Evolutionary conservation across 768 basidiomycete genomes (phyloP).

Genomic region (Russula foetens): DNA sequence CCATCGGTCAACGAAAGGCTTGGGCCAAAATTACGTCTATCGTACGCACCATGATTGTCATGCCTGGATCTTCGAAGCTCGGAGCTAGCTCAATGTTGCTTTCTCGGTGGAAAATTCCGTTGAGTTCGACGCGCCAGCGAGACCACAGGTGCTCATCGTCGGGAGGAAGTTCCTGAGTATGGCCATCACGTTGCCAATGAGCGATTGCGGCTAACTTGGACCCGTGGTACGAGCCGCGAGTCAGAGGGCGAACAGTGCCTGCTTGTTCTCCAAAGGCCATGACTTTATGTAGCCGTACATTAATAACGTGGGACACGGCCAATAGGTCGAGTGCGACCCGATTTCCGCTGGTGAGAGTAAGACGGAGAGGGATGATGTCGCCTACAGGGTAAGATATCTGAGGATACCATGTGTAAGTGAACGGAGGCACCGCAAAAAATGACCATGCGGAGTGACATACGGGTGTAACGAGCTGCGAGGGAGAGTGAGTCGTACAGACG

Average conservation of each 20-base stretch:
- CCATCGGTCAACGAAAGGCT: neutral
- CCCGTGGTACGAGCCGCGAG: neutral
- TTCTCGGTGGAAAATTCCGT: neutral
- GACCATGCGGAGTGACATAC: neutral
- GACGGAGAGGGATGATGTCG: conserved; percentile 6
- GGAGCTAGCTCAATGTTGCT: neutral
- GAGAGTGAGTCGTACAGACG: neutral
- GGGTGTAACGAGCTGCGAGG: conserved; percentile 1
- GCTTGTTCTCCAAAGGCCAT: conserved; percentile 11
- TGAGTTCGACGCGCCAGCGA: conserved; percentile 12
- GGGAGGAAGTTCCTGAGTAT: neutral
- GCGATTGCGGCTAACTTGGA: conserved; percentile 2
- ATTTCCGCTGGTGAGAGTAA: conserved; percentile 4
- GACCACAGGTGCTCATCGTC: neutral
- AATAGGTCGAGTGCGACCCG: conserved; percentile 5
- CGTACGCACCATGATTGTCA: conserved; percentile 13
- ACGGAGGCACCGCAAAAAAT: neutral
- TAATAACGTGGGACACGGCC: neutral
- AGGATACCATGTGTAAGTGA: neutral
- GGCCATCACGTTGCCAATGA: conserved; percentile 1
- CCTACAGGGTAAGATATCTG: conserved; percentile 4
- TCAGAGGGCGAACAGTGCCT: neutral
- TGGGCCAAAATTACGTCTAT: neutral
- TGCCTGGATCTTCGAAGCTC: conserved; percentile 1
- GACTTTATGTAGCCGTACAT: conserved; percentile 10